phyloP scores from a whole-genome alignment of 805 yeast genomes.

The Lipomyces sp. region DNA sequence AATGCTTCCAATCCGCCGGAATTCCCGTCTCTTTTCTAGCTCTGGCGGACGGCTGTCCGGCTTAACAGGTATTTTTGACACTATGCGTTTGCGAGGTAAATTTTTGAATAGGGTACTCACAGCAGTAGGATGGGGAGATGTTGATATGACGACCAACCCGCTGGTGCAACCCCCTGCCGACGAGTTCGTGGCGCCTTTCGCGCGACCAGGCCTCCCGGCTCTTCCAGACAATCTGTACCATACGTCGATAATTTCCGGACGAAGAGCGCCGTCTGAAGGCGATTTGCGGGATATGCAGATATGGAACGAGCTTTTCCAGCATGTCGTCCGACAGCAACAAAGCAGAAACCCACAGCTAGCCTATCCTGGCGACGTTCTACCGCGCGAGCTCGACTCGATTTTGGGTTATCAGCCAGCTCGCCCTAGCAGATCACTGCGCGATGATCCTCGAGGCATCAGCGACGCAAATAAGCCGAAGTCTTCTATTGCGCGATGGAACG shows the following conservation, averaged over 20 bases:
- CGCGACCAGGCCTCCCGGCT: too few relatives aligned
- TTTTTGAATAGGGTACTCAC: too few relatives aligned
- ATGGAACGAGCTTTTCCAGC: conserved; percentile 17
- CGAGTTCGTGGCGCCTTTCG: not conserved
- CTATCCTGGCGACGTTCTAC: conserved; percentile 10
- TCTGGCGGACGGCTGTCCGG: not conserved
- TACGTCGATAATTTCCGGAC: not conserved
- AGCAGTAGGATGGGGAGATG: conserved; percentile 4
- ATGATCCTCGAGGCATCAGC: conserved; percentile 28
- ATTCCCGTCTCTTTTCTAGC: not conserved
- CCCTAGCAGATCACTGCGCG: conserved; percentile 7
- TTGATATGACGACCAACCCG: conserved; percentile 11
- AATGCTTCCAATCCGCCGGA: conserved; percentile 1
- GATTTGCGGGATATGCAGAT: conserved; percentile 14
- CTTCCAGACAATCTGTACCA: not conserved
- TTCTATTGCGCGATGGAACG: conserved; percentile 68
- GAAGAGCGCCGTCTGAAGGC: conserved; percentile 3
- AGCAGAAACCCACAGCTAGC: not conserved
- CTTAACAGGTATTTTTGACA: too few relatives aligned
- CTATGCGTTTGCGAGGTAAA: too few relatives aligned
- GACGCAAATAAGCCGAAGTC: conserved; percentile 37
- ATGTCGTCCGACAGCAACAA: conserved; percentile 17
- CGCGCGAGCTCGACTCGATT: conserved; percentile 20
- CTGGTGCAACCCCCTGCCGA: conserved; percentile 7
- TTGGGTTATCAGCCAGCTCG: conserved; percentile 12